phyloP scores from a whole-genome alignment of 1,284 basidiomycete genomes.

The Xerocomus cyaneibrunnescens region DNA sequence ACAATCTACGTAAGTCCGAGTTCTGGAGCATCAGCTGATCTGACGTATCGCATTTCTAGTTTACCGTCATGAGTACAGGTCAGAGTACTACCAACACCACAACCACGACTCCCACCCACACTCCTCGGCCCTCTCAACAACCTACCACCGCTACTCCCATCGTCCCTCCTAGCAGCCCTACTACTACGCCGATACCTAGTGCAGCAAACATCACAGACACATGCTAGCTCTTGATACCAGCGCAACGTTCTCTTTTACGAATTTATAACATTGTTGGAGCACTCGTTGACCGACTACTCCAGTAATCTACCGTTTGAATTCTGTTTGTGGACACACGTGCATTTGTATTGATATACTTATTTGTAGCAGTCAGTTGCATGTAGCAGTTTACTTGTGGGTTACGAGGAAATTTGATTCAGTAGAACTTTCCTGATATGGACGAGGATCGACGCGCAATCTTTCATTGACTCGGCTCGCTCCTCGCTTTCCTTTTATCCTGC shows the following conservation, averaged over 20 bases:
- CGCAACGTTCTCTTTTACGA: background rate
- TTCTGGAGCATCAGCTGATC: background rate
- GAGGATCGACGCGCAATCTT: constrained; percentile 12
- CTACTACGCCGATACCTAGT: constrained; percentile 1
- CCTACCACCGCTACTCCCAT: background rate
- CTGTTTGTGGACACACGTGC: background rate
- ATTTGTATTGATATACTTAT: constrained; percentile 12
- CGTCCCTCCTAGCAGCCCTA: background rate
- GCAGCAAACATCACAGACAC: constrained; percentile 1
- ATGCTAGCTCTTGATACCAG: constrained; percentile 7
- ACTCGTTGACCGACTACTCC: constrained; percentile 14
- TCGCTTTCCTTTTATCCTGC: constrained; percentile 2
- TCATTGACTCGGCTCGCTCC: background rate
- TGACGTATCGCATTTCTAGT: constrained; percentile 36
- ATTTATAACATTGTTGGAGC: background rate
- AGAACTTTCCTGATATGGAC: constrained; percentile 2
- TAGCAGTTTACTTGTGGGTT: constrained; percentile 1
- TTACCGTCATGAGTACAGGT: constrained; percentile 44
- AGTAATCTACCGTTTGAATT: background rate
- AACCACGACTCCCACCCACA: constrained; percentile 13
- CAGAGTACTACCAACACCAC: constrained; percentile 16
- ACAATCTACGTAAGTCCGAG: constrained; percentile 52
- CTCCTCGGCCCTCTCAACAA: constrained; percentile 3
- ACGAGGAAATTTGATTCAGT: background rate
- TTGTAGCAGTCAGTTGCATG: constrained; percentile 6